phyloP scores from a whole-genome alignment of 202 grass and related monocot genomes.

The Thinopyrum obtusiflorum region DNA sequence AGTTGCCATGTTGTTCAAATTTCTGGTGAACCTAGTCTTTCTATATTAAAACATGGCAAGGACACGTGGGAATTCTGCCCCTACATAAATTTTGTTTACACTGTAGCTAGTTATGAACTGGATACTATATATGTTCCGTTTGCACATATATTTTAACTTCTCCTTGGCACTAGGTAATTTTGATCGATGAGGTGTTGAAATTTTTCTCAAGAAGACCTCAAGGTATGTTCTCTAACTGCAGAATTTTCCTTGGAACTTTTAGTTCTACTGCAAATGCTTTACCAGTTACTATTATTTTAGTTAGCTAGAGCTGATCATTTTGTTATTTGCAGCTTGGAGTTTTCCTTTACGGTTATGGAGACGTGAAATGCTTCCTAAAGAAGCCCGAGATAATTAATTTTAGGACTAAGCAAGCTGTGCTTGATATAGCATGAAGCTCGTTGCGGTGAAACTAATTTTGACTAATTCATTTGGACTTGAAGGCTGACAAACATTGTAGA shows the following conservation, averaged over 20 bases:
- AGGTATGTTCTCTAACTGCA: constrained; percentile 48
- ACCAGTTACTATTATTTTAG: neutral
- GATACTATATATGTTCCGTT: neutral
- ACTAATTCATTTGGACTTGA: constrained; percentile 22
- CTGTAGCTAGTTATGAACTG: neutral
- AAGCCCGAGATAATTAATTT: constrained; percentile 69
- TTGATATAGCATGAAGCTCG: constrained; percentile 10
- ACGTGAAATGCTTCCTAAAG: constrained; percentile 80
- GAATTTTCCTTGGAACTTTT: neutral
- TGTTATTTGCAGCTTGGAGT: constrained; percentile 45
- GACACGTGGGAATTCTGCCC: neutral
- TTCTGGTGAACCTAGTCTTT: constrained; percentile 13
- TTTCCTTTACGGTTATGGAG: constrained; percentile 66
- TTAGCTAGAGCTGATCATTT: constrained; percentile 5
- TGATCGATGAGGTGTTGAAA: constrained; percentile 94
- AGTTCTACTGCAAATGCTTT: neutral
- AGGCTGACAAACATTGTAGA: constrained; percentile 25
- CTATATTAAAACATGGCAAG: neutral
- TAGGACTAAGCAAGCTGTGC: neutral
- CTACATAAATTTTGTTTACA: neutral
- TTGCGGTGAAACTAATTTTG: constrained; percentile 1
- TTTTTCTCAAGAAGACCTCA: constrained; percentile 87
- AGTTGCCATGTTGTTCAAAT: constrained; percentile 18
- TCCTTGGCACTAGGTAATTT: constrained; percentile 63
- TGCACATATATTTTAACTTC: constrained; percentile 1